A percentile compares a stretch with the other conserved stretches of the same genome.
Conservation (phyloP, 805 yeast genomes). For the Candida broadrunensis region DNA sequence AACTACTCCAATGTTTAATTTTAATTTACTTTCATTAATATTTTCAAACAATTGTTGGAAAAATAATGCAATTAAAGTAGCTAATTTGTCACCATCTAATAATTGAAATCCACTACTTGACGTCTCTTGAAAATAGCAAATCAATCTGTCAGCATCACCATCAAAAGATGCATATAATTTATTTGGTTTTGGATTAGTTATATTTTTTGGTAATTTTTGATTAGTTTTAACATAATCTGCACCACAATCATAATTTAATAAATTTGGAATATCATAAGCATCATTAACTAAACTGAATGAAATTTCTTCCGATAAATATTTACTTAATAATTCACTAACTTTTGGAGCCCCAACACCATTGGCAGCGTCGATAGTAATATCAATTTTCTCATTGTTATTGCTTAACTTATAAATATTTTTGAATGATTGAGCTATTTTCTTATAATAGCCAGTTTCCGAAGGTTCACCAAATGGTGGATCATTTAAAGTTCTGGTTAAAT, state of each 20-base stretch:
- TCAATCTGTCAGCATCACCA: slow-evolving; percentile 96
- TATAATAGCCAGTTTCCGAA: slow-evolving; percentile 66
- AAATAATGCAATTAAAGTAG: slow-evolving; percentile 75
- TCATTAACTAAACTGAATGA: slow-evolving; percentile 50
- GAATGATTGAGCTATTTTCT: slow-evolving; percentile 57
- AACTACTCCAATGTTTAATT: slow-evolving; percentile 68
- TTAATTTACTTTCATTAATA: slow-evolving; percentile 42
- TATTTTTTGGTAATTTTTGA: slow-evolving; percentile 70
- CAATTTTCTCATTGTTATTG: slow-evolving; percentile 20
- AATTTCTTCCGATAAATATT: slow-evolving; percentile 39
- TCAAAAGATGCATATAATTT: slow-evolving; percentile 80
- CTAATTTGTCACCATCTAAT: slow-evolving; percentile 91
- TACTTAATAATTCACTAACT: slow-evolving; percentile 44
- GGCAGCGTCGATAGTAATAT: slow-evolving; percentile 80
- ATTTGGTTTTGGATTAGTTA: slow-evolving; percentile 39
- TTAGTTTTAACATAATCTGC: slow-evolving; percentile 94
- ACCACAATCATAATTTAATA: slow-evolving; percentile 79
- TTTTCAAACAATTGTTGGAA: slow-evolving; percentile 52
- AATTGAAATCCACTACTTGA: slow-evolving; percentile 42
- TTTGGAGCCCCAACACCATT: slow-evolving; percentile 96
- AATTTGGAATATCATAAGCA: slow-evolving; percentile 48
- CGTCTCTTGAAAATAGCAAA: slow-evolving; percentile 61
- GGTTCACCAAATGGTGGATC: slow-evolving; percentile 62
- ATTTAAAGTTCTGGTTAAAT: slow-evolving; percentile 70
- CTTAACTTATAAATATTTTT: slow-evolving; percentile 36